Evolutionary conservation across 2,329 filamentous ascomycete genomes (phyloP).

Genomic region (Calycina herbarum): DNA sequence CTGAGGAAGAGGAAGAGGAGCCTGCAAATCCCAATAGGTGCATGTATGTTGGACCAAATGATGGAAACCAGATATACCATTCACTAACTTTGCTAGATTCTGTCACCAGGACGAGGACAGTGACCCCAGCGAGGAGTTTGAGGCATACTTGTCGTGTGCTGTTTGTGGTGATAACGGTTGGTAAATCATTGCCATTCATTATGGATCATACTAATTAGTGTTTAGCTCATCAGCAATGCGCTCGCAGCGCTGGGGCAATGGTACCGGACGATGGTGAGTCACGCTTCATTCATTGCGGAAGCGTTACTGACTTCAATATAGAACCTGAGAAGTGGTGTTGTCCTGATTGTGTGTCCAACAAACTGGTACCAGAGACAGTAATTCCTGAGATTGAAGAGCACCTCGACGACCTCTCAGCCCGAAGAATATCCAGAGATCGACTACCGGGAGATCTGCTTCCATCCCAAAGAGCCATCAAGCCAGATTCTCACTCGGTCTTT

Average conservation of each 20-base stretch:
- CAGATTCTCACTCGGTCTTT: constrained; percentile 76
- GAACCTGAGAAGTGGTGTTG: constrained; percentile 63
- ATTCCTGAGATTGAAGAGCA: constrained; percentile 25
- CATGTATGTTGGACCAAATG: constrained; percentile 53
- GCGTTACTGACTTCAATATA: constrained; percentile 35
- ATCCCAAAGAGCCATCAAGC: constrained; percentile 62
- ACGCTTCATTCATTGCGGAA: not conserved
- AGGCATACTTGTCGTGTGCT: constrained; percentile 73
- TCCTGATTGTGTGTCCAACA: constrained; percentile 49
- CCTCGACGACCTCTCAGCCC: constrained; percentile 35
- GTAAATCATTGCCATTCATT: constrained; percentile 40
- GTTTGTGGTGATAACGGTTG: constrained; percentile 81
- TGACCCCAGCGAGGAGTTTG: constrained; percentile 78
- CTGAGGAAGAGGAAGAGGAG: constrained; percentile 56
- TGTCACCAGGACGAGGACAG: constrained; percentile 82
- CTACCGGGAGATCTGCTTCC: constrained; percentile 72
- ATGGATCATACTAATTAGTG: constrained; percentile 42
- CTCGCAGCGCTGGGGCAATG: constrained; percentile 67
- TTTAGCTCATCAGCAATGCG: constrained; percentile 89
- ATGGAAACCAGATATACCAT: constrained; percentile 1
- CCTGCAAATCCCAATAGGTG: constrained; percentile 57
- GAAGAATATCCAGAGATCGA: constrained; percentile 63
- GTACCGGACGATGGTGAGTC: constrained; percentile 62
- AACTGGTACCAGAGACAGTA: constrained; percentile 43
- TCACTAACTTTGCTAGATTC: constrained; percentile 58